Evolutionary conservation across 106 monocot species (phyloP), one percentile per base, ranked within the genome.

Genomic region (Dioscorea alata): DNA sequence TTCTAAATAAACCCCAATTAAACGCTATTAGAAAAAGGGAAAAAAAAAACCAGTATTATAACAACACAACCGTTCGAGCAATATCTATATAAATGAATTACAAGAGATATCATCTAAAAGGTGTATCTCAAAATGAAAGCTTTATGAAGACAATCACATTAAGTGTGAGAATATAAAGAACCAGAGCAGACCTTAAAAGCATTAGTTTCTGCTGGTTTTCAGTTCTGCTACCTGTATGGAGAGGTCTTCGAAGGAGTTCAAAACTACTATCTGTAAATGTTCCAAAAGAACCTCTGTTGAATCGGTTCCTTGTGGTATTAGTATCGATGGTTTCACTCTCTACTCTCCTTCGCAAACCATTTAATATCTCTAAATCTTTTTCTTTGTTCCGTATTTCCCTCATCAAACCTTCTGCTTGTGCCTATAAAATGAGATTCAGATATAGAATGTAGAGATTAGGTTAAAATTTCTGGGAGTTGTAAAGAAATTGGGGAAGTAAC

Each of bases 111-210:
- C 42, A 42, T 10, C 2, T 42, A 42, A 8, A 42, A 5, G 6
- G 42, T 42, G 42, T 3, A 42, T 42, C 42, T 84, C 53, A 88
- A 35, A 83, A 88, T 4, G 92, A 88, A 21, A 92, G 74, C 64
- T 85, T 92, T 62, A 92, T 83, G 50, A 92, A 92, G 61, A 92
- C 92, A 25, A 92, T 71, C 8, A 92, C 59, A 83, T 88, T 80
- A 25, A 92, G 88, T 16, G 81, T 77, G 61, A 92, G 79, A 71
- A 92, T 76, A 49, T 92, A 88, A 14, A 92, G 51, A 61, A 92
- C 83, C 71, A 85, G 80, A 33, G 85, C 80, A 50, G 82, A 85
- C 61, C 85, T 83, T 14, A 85, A 50, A 60, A 88, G 60, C 77
- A 83, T 81, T 35, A 78, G 60, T 76, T 74, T 85, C 67, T 83